phyloP scores from a whole-genome alignment of 306 rosid species.

The Cicer chorassanicum region DNA sequence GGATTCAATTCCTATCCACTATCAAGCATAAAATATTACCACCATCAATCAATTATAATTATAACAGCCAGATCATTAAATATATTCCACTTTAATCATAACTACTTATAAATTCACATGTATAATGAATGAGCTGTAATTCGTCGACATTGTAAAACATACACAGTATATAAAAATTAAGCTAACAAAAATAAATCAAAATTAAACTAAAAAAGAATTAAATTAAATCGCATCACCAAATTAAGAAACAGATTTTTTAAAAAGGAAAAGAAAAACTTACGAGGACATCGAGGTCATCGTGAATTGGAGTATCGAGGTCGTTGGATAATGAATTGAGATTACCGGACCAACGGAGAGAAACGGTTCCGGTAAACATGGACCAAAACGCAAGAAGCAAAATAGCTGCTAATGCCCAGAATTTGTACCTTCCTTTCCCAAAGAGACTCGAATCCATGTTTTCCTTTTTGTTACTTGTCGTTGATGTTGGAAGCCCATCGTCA shows the following conservation, averaged over 20 bases:
- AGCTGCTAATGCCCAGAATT: constrained; percentile 94
- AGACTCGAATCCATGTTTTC: constrained; percentile 64
- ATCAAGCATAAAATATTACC: too few species aligned
- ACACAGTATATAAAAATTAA: too few species aligned
- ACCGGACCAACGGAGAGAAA: constrained; percentile 94
- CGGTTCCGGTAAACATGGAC: constrained; percentile 98
- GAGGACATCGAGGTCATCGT: constrained; percentile 92
- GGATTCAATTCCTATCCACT: too few species aligned
- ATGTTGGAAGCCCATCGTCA: constrained; percentile 79
- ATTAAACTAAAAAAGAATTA: too few species aligned
- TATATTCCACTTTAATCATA: too few species aligned
- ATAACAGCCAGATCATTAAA: too few species aligned
- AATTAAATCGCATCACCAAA: not conserved
- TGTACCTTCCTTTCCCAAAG: constrained; percentile 81
- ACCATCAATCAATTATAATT: too few species aligned
- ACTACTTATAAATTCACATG: too few species aligned
- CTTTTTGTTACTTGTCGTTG: constrained; percentile 59
- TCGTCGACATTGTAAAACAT: too few species aligned
- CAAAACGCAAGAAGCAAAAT: constrained; percentile 92
- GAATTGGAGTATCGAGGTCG: constrained; percentile 67
- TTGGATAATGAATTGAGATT: constrained; percentile 72
- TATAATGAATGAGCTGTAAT: too few species aligned
- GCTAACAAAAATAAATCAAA: too few species aligned
- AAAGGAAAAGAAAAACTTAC: constrained; percentile 51
- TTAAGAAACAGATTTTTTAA: not conserved